Evolutionary conservation across 805 yeast genomes (phyloP).

Genomic region (Wickerhamiella azymoides): DNA sequence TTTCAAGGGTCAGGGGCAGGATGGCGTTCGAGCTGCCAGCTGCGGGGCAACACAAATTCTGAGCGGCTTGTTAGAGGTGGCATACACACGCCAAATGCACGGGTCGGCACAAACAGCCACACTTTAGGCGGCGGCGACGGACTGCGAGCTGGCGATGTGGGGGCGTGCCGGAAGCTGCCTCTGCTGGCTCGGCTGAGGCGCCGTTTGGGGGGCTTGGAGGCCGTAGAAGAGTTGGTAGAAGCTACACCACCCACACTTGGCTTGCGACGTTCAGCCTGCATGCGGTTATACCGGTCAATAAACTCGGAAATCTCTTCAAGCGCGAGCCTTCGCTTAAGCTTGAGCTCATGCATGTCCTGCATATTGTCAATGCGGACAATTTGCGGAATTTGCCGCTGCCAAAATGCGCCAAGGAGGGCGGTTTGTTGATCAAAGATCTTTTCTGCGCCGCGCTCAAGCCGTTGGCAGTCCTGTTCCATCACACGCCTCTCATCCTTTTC

Average conservation of each 20-base stretch:
- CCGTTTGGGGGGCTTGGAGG: not conserved
- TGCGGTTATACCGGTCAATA: conserved; percentile 16
- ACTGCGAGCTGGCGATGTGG: not conserved
- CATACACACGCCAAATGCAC: conserved; percentile 9
- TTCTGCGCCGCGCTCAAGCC: conserved; percentile 44
- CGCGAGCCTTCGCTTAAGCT: conserved; percentile 38
- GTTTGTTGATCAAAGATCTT: conserved; percentile 30
- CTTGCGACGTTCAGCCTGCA: conserved; percentile 14
- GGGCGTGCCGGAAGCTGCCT: not conserved
- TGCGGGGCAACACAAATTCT: conserved; percentile 7
- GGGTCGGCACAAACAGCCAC: not conserved
- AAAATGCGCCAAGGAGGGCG: conserved; percentile 33
- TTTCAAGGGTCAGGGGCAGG: not conserved
- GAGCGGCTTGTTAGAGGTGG: conserved; percentile 1
- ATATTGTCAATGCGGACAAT: conserved; percentile 39
- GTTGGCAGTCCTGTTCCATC: conserved; percentile 39
- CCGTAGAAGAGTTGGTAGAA: not conserved
- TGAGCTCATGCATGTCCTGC: conserved; percentile 37
- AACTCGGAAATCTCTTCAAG: conserved; percentile 31
- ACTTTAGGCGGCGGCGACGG: conserved; percentile 3
- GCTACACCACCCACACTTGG: not conserved
- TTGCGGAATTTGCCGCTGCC: conserved; percentile 34
- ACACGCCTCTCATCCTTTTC: conserved; percentile 51
- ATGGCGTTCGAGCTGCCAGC: conserved; percentile 4
- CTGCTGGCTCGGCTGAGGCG: conserved; percentile 3